phyloP scores from a whole-genome alignment of 2,329 filamentous ascomycete genomes.

The Cladosporium sp. region DNA sequence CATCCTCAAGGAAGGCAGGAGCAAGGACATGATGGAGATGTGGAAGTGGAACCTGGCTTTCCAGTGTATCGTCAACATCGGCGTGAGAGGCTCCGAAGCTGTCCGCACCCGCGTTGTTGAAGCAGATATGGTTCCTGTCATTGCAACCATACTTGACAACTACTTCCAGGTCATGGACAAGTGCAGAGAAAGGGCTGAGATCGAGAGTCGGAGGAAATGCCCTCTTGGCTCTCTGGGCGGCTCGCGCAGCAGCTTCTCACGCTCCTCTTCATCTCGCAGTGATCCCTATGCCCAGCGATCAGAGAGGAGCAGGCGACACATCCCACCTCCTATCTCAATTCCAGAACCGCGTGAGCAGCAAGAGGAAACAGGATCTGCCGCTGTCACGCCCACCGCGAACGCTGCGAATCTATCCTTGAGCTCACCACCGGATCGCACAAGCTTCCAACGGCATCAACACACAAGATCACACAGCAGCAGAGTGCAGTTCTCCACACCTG shows the following conservation, averaged over 20 bases:
- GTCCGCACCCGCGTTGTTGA: slow-evolving; percentile 95
- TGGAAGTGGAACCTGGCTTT: slow-evolving; percentile 99
- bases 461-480: slow-evolving; percentile 45
- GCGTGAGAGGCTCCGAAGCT: slow-evolving; percentile 89
- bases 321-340: slow-evolving; percentile 82
- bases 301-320: slow-evolving; percentile 65
- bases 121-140: slow-evolving; percentile 98
- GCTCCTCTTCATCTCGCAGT: slow-evolving; percentile 34
- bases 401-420: slow-evolving; percentile 62
- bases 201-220: slow-evolving; percentile 66
- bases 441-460: slow-evolving; percentile 58
- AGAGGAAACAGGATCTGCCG: slow-evolving; percentile 48
- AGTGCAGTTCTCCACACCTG: slow-evolving; percentile 33
- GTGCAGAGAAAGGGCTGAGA: slow-evolving; percentile 80
- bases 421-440: slow-evolving; percentile 70
- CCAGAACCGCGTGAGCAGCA: slow-evolving; percentile 54
- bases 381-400: slow-evolving; percentile 53
- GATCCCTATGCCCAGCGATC: slow-evolving; percentile 41
- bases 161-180: slow-evolving; percentile 97
- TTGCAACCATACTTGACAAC: slow-evolving; percentile 96
- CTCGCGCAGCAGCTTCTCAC: slow-evolving; percentile 36
- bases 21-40: slow-evolving; percentile 99
- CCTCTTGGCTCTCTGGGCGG: slow-evolving; percentile 31
- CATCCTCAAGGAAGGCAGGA: slow-evolving; percentile 95
- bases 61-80: slow-evolving; percentile 98